Base-by-base conservation (phyloP, 1,139 yeast species). In the Taiozyma onychis region DNA sequence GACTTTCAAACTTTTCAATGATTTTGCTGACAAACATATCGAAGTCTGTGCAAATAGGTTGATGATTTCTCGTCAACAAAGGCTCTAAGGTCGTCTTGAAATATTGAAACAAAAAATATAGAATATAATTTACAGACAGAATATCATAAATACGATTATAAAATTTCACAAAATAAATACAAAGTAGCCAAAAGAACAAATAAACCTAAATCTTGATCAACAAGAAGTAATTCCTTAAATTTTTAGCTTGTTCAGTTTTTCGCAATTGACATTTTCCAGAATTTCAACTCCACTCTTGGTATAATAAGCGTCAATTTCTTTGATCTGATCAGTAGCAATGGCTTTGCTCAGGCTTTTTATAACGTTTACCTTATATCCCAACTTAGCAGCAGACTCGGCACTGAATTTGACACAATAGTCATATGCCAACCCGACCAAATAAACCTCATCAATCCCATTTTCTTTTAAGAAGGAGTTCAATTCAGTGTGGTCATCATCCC, bases 321-420 rank as follows among this genome's bases (percentile, higher is more conserved):
- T 47, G 4, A 54, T 44, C 26, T 60, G 61, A 16, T 67, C 72
- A 2, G 71, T 61, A 47, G 70, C 69, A n/a, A 81, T 82, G 2
- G 82, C 69, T 53, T 64, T 72, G 3, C 80, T 74, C 44, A 80
- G 79, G 32, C 80, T 78, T 52, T 73, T 72, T 11, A 88, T 58
- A 2, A 91, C 88, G 49, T 63, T 72, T 0, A 96, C 81, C 6
- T 75, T 68, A 64, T 77, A 89, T 0, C 95, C 96, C 26, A 72
- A 59, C 13, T 66, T 66, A 0, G 76, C 78, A 37, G 90, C 75
- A 55, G 90, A 95, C 34, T 80, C 63, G 1, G 96, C 89, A 0
- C 95, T 85, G 61, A 81, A 74, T 58, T 80, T 69, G 9, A 91
- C 97, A 66, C 98, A 91, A 65, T 71, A 89, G 64, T 91, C 98